phyloP scores from a whole-genome alignment of 495 filamentous ascomycete genomes.

The Neurospora cerealis region DNA sequence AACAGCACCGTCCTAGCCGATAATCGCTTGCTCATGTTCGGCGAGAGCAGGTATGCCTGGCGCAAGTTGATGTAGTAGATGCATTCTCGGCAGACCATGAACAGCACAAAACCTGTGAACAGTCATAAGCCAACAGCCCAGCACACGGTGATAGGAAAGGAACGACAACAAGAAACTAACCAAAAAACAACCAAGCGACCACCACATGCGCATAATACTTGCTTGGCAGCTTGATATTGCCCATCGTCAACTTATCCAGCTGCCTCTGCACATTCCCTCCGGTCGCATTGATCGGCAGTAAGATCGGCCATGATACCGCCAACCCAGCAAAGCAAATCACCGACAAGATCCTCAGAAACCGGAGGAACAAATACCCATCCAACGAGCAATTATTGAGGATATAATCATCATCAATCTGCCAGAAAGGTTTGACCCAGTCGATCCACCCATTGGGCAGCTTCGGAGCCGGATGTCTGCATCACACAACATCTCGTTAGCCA shows the following conservation, averaged over 20 bases:
- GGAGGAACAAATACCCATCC: constrained; percentile 69
- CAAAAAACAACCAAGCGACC: constrained; percentile 55
- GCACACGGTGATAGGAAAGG: not conserved
- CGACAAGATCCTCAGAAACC: constrained; percentile 63
- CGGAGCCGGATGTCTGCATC: constrained; percentile 51
- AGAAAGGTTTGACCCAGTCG: constrained; percentile 54
- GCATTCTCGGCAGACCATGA: constrained; percentile 54
- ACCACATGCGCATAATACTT: constrained; percentile 54
- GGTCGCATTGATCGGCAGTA: constrained; percentile 71
- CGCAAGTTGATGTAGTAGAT: constrained; percentile 59
- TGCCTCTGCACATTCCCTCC: constrained; percentile 50
- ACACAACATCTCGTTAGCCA: constrained; percentile 11
- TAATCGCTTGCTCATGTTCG: constrained; percentile 52
- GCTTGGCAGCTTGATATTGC: constrained; percentile 46
- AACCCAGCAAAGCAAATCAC: constrained; percentile 64
- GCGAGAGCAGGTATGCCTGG: constrained; percentile 63
- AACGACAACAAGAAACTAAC: constrained; percentile 25
- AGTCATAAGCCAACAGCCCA: not conserved
- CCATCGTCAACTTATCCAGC: constrained; percentile 56
- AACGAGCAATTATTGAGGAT: constrained; percentile 58
- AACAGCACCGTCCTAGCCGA: constrained; percentile 64
- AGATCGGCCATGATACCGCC: constrained; percentile 62
- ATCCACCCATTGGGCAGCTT: constrained; percentile 55
- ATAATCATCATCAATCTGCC: constrained; percentile 50
- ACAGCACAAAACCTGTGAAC: constrained; percentile 50